Evolutionary conservation across 208 protist species (phyloP).

Genomic region (Trypanosoma mega): DNA sequence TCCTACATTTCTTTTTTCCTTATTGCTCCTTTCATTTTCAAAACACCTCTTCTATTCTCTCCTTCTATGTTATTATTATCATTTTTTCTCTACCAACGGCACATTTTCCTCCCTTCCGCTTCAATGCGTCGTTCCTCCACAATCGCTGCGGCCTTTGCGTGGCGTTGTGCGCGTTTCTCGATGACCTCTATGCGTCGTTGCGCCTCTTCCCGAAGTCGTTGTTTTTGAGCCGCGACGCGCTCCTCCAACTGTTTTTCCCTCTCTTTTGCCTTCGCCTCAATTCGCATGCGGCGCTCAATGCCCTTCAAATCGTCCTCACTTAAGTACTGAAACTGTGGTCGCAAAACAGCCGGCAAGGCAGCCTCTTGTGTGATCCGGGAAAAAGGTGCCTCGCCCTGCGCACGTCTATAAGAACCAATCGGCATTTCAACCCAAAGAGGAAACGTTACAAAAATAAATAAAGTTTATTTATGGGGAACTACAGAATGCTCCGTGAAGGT

Average conservation of each 20-base stretch:
- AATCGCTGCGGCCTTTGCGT: constrained; percentile 23
- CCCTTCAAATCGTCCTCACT: constrained; percentile 31
- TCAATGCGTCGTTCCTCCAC: constrained; percentile 23
- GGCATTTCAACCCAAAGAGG: constrained; percentile 8
- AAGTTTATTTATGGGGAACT: too few relatives aligned
- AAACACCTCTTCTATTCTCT: too few relatives aligned
- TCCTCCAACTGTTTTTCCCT: constrained; percentile 28
- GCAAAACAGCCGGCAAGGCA: constrained; percentile 39
- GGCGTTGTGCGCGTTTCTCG: constrained; percentile 23
- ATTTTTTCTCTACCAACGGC: too few relatives aligned
- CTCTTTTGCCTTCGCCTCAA: constrained; percentile 8
- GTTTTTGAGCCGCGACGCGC: constrained; percentile 11
- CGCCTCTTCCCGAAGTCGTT: constrained; percentile 3
- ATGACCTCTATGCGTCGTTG: constrained; percentile 9
- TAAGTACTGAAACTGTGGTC: constrained; percentile 43
- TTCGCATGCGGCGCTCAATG: constrained; percentile 40
- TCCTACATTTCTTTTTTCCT: too few relatives aligned
- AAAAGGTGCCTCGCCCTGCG: constrained; percentile 21
- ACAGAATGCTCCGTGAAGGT: too few relatives aligned
- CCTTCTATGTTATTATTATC: too few relatives aligned
- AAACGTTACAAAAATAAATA: background rate
- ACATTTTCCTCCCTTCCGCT: constrained; percentile 20
- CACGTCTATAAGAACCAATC: constrained; percentile 14
- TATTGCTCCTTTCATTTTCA: too few relatives aligned
- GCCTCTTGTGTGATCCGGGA: background rate